Evolutionary conservation across 768 basidiomycete species (phyloP).

Genomic region (Boletus rubroflammeus): DNA sequence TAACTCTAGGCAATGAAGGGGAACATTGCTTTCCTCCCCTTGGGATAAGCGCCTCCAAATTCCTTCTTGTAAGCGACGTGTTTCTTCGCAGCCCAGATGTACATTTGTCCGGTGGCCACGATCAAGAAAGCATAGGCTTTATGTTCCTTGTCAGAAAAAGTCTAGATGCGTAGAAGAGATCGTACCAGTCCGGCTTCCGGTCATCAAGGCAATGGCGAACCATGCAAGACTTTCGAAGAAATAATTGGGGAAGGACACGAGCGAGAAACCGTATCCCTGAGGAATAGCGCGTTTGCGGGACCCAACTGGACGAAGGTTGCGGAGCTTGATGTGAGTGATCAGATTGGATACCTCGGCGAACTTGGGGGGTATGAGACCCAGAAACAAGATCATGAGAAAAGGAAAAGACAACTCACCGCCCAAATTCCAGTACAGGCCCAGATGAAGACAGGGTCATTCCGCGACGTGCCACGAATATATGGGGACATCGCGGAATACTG

Average conservation of each 20-base stretch:
- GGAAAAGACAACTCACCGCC: slow-evolving; percentile 52
- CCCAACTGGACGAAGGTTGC: slow-evolving; percentile 78
- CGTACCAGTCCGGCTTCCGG: slow-evolving; percentile 71
- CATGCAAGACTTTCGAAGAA: slow-evolving; percentile 85
- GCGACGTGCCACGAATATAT: slow-evolving; percentile 56
- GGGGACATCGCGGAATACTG: slow-evolving; percentile 66
- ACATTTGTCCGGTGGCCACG: slow-evolving; percentile 67
- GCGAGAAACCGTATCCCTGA: slow-evolving; percentile 84
- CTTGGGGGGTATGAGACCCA: slow-evolving; percentile 37
- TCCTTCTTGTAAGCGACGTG: slow-evolving; percentile 88
- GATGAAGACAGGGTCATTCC: slow-evolving; percentile 66
- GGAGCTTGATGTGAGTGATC: slow-evolving; percentile 75
- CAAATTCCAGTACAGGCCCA: slow-evolving; percentile 63
- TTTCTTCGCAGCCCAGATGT: slow-evolving; percentile 87
- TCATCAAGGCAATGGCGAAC: slow-evolving; percentile 69
- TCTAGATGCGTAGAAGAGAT: slow-evolving; percentile 6
- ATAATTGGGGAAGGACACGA: slow-evolving; percentile 92
- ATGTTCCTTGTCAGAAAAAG: background rate
- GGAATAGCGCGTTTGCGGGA: slow-evolving; percentile 82
- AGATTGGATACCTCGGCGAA: slow-evolving; percentile 85
- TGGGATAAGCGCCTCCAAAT: slow-evolving; percentile 83
- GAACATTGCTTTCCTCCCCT: slow-evolving; percentile 69
- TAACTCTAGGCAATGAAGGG: slow-evolving; percentile 46
- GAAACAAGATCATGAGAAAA: background rate
- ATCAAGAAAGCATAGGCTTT: slow-evolving; percentile 63